Base-by-base conservation (phyloP, 2,329 filamentous ascomycete genomes). In the Pseudogymnoascus sp. region DNA sequence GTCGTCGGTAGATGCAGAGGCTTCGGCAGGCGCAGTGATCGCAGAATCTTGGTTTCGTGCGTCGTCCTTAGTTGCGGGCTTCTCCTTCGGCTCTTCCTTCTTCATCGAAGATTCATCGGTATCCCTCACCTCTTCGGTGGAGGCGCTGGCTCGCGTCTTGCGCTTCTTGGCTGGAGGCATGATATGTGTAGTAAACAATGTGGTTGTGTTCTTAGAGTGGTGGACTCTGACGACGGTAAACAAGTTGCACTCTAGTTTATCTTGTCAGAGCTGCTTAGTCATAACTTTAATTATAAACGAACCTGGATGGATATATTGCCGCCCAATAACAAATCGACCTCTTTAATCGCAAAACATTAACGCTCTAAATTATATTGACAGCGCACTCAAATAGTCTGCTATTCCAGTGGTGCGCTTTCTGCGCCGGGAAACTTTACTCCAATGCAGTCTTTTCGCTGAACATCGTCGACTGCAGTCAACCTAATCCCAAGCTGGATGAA, bases 131-230 rank as follows among this genome's bases (percentile, higher is more conserved):
- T 66, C 62, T 35, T 59, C 62, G 23, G 59, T 35, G 19, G 66
- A 63, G 15, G 62, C 65, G 3, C 65, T 67, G 5, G 66, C 68
- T 5, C 68, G 67, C 3, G 73, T 77, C 69, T 76, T 76, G 67
- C 75, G 74, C 66, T 75, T 77, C 68, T 77, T 77, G 18, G 74
- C 69, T 39, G 75, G 73, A 61, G 75, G 74, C 74, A 77, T 76
- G 34, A 61, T 33, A 12, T 67, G 57, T 15, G 18, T 37, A 12
- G 26, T 52, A 15, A 30, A 48, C 18, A 26, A 19, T 65, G 41
- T 18, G 34, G 10, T n/a, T 61, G 30, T 63, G 19, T 18, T 26
- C 7, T 33, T 58, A 7, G 57, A 38, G 12, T 60, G 56, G 12
- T 60, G 56, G 52, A 61, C n/a, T 55, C 48, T 28, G 26, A 30